A percentile compares a stretch with the other conserved stretches of the same genome.
These are phyloP conservation scores for Vigna mungo DNA, from an alignment of 306 rosid genomes.

Conservation along the genomic window DNA sequence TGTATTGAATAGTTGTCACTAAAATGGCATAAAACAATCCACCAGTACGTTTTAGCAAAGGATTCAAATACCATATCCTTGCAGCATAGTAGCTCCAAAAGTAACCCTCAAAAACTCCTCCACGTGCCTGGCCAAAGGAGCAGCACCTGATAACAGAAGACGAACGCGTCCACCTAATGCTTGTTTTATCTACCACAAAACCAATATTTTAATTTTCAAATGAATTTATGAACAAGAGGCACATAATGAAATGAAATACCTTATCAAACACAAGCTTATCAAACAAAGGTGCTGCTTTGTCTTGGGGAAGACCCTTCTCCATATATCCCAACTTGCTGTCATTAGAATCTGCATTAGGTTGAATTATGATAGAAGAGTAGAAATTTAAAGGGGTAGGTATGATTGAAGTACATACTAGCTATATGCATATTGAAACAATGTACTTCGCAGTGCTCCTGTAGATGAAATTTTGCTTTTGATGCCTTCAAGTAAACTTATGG, in stretches of 20 bases:
- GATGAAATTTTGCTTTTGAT: conserved; percentile 69
- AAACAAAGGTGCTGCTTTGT: conserved; percentile 79
- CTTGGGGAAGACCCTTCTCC: conserved; percentile 82
- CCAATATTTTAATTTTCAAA: conserved; percentile 30
- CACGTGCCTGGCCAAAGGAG: conserved; percentile 86
- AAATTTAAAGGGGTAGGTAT: not conserved
- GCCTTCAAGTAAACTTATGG: conserved; percentile 54
- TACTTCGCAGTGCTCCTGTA: conserved; percentile 67
- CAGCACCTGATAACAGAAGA: conserved; percentile 85
- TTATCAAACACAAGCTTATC: conserved; percentile 87
- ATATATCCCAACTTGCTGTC: conserved; percentile 86
- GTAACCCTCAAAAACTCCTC: conserved; percentile 95
- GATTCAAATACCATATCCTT: conserved; percentile 85
- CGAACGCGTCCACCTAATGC: conserved; percentile 88
- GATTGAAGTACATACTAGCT: conserved; percentile 63
- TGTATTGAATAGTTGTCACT: not conserved
- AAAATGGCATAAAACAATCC: conserved; percentile 12
- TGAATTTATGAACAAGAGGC: conserved; percentile 18
- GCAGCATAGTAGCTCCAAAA: conserved; percentile 73
- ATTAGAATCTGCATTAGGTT: conserved; percentile 48
- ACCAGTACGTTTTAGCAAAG: conserved; percentile 10
- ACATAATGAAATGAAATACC: conserved; percentile 54
- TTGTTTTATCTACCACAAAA: conserved; percentile 67
- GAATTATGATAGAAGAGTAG: conserved; percentile 21
- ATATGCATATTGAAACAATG: conserved; percentile 82